phyloP scores from a whole-genome alignment of 2,329 filamentous ascomycete genomes.

The Aspergillus ochraceus region DNA sequence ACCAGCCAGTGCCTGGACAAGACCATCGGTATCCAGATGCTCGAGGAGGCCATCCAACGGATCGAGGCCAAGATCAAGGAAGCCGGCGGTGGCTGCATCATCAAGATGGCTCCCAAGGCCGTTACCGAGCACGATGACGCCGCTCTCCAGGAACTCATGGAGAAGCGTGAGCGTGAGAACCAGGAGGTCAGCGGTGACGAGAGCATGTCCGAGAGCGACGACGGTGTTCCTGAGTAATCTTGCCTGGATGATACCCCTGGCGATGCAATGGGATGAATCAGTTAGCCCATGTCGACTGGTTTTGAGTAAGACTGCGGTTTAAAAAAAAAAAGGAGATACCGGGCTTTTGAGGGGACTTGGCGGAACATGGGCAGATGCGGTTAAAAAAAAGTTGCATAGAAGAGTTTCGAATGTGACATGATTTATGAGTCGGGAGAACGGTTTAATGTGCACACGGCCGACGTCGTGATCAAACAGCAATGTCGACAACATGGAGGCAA shows the following conservation, averaged over 20 bases:
- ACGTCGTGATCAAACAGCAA: conserved; percentile 16
- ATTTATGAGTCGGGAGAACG: conserved; percentile 27
- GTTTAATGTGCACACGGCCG: conserved; percentile 23
- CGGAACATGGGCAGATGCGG: conserved; percentile 6
- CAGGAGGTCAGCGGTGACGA: conserved; percentile 97
- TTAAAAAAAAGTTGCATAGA: conserved; percentile 25
- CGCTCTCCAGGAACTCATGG: conserved; percentile 95
- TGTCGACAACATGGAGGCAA: conserved; percentile 7
- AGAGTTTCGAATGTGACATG: conserved; percentile 24
- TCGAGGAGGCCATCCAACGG: conserved; percentile 87
- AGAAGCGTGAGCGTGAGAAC: conserved; percentile 98
- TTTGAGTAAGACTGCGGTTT: background rate
- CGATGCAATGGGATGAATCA: background rate
- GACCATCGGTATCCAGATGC: conserved; percentile 73
- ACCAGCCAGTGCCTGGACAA: conserved; percentile 97
- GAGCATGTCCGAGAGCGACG: conserved; percentile 92
- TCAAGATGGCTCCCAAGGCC: conserved; percentile 99
- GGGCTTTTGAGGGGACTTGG: conserved; percentile 4
- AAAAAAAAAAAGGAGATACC: background rate
- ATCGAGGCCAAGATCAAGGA: conserved; percentile 78
- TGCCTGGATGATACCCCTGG: background rate
- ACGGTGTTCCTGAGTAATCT: conserved; percentile 64
- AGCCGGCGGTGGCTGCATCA: conserved; percentile 75
- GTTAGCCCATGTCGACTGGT: background rate
- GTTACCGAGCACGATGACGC: conserved; percentile 98